Conservation (phyloP, 2,329 filamentous ascomycete genomes). For the Fusarium guadeloupense region DNA sequence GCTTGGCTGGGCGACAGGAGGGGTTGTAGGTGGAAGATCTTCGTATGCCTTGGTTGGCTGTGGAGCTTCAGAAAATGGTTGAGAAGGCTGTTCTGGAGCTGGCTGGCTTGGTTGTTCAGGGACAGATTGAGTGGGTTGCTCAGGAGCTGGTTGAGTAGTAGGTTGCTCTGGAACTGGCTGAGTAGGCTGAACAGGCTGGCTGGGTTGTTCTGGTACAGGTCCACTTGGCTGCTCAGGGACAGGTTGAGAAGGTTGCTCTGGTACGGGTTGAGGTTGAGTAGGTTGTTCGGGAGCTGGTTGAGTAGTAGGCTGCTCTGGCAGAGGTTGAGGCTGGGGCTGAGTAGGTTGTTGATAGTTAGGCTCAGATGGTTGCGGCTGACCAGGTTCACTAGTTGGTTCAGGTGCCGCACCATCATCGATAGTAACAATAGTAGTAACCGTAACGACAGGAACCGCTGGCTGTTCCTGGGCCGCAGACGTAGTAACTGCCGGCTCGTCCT, state of each 20-base stretch:
- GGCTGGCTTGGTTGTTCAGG: background rate
- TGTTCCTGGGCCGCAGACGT: constrained; percentile 20
- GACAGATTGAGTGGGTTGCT: background rate
- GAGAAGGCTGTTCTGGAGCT: constrained; percentile 12
- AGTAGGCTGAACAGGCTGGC: constrained; percentile 8
- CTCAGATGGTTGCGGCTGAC: constrained; percentile 3
- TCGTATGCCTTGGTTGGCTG: constrained; percentile 25
- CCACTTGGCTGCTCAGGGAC: background rate
- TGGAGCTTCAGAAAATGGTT: constrained; percentile 4
- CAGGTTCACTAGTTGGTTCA: constrained; percentile 22
- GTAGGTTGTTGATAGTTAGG: constrained; percentile 7
- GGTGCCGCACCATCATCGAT: constrained; percentile 37
- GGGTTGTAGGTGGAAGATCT: constrained; percentile 13
- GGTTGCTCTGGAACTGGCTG: background rate
- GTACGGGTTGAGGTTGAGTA: constrained; percentile 1
- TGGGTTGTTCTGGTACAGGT: background rate
- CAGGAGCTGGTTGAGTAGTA: background rate
- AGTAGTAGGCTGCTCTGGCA: constrained; percentile 7
- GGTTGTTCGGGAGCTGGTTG: constrained; percentile 14
- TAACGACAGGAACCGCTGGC: constrained; percentile 40
- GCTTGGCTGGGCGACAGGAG: constrained; percentile 17
- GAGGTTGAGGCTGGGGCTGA: constrained; percentile 23
- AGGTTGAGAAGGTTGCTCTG: background rate
- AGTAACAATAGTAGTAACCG: constrained; percentile 45
- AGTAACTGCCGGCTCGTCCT: constrained; percentile 19